Evolutionary conservation across 768 basidiomycete species (phyloP).

Genomic region (Lentinula raphanica): DNA sequence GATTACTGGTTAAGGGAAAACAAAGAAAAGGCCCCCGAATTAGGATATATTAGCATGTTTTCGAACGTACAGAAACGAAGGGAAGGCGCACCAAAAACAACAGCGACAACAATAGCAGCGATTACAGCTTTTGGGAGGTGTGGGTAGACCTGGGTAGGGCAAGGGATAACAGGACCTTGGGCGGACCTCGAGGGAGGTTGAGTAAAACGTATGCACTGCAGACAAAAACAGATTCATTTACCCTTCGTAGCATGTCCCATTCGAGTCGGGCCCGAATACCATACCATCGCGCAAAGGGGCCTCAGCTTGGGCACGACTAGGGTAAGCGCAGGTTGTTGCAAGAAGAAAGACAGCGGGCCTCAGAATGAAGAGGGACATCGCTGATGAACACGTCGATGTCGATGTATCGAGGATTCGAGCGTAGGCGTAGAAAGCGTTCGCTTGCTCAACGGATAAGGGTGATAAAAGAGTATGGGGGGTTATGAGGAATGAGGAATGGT

Average conservation of each 20-base stretch:
- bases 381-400: neutral
- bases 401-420: too few species aligned
- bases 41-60: too few species aligned
- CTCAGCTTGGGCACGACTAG: neutral
- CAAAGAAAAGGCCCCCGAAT: too few species aligned
- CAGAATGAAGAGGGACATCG: conserved; percentile 2
- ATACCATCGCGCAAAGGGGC: neutral
- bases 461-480: neutral
- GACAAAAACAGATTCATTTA: neutral
- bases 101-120: neutral
- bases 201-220: too few species aligned
- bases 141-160: neutral
- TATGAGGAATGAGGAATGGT: neutral
- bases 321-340: neutral
- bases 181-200: neutral
- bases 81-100: neutral
- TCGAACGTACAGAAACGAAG: too few species aligned
- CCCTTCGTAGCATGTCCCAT: conserved; percentile 4
- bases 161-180: neutral
- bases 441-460: too few species aligned
- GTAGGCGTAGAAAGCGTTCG: too few species aligned
- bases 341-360: conserved; percentile 4
- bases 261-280: neutral
- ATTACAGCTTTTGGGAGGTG: neutral
- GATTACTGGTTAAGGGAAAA: neutral